A percentile compares a stretch with the other conserved stretches of the same genome.
Evolutionary conservation across 1,284 basidiomycete genomes (phyloP).

Genomic region (Irpex sp.): DNA sequence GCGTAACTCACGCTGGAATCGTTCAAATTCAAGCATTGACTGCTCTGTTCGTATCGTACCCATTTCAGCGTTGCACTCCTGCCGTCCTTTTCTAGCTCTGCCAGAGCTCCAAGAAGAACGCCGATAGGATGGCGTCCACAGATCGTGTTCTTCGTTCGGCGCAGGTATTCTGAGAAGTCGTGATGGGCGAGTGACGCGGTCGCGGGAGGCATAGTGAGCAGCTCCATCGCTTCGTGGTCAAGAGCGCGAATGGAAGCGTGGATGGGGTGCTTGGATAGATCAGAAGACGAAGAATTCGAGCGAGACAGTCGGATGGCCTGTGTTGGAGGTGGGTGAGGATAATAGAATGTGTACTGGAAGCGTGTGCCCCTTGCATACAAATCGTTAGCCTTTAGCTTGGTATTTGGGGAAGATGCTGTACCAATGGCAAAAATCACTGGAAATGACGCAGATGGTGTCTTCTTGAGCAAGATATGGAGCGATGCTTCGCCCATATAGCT

Average conservation of each 20-base stretch:
- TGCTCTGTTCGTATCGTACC: constrained; percentile 93
- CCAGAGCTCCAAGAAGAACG: constrained; percentile 79
- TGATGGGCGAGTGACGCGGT: constrained; percentile 52
- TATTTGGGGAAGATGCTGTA: constrained; percentile 27
- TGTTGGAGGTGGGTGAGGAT: constrained; percentile 60
- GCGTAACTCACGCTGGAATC: constrained; percentile 97
- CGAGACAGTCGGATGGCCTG: constrained; percentile 52
- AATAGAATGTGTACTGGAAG: constrained; percentile 92
- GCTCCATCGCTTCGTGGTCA: constrained; percentile 77
- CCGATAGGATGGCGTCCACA: constrained; percentile 97
- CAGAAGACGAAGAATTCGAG: constrained; percentile 33
- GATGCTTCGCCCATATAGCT: constrained; percentile 64
- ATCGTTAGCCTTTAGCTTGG: not conserved
- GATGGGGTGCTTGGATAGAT: constrained; percentile 49
- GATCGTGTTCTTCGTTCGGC: constrained; percentile 90
- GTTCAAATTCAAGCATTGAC: constrained; percentile 57
- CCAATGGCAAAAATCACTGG: constrained; percentile 99
- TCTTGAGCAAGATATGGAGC: constrained; percentile 77
- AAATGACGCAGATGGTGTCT: constrained; percentile 87
- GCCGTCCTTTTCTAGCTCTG: constrained; percentile 52
- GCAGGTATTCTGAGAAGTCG: constrained; percentile 74
- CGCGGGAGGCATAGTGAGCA: constrained; percentile 58
- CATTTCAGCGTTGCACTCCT: constrained; percentile 55
- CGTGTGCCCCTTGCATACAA: constrained; percentile 69
- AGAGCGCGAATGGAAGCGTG: constrained; percentile 71